A percentile compares a stretch with the other conserved stretches of the same genome.
phyloP scores from a whole-genome alignment of 164 flowering plant species.

The Houttuynia cordata region DNA sequence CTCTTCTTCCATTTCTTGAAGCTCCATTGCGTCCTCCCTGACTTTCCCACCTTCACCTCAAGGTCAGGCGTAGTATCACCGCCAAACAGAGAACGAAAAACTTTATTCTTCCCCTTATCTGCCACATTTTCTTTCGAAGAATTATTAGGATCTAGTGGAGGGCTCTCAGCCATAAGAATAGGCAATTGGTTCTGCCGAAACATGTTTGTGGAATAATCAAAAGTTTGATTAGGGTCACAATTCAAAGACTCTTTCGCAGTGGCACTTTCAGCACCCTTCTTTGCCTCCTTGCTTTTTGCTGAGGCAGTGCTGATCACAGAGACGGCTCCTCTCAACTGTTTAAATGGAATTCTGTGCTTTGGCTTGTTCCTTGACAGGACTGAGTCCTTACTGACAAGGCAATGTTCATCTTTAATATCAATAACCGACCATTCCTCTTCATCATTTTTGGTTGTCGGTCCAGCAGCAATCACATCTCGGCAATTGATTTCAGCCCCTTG shows the following conservation, averaged over 20 bases:
- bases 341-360: slow-evolving; percentile 36
- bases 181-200: slow-evolving; percentile 25
- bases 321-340: slow-evolving; percentile 59
- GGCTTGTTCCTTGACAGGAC: slow-evolving; percentile 27
- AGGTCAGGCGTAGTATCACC: slow-evolving; percentile 5
- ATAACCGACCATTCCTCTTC: slow-evolving; percentile 84
- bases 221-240: slow-evolving; percentile 4
- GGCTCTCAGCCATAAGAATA: slow-evolving; percentile 50
- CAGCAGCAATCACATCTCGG: slow-evolving; percentile 46
- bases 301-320: slow-evolving; percentile 39
- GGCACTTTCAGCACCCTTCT: slow-evolving; percentile 11
- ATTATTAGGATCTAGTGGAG: slow-evolving; percentile 14
- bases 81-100: slow-evolving; percentile 34
- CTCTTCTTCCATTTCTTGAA: slow-evolving; percentile 66
- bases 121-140: slow-evolving; percentile 19
- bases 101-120: slow-evolving; percentile 37
- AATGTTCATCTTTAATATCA: slow-evolving; percentile 54
- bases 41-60: slow-evolving; percentile 28
- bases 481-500: slow-evolving; percentile 75
- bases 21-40: slow-evolving; percentile 54
- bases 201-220: slow-evolving; percentile 12
- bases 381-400: slow-evolving; percentile 23
- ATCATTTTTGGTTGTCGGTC: slow-evolving; percentile 8
- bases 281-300: slow-evolving; percentile 24
- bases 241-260: no score